phyloP scores from a whole-genome alignment of 2,329 filamentous ascomycete species.

The Colletotrichum theobromicola region DNA sequence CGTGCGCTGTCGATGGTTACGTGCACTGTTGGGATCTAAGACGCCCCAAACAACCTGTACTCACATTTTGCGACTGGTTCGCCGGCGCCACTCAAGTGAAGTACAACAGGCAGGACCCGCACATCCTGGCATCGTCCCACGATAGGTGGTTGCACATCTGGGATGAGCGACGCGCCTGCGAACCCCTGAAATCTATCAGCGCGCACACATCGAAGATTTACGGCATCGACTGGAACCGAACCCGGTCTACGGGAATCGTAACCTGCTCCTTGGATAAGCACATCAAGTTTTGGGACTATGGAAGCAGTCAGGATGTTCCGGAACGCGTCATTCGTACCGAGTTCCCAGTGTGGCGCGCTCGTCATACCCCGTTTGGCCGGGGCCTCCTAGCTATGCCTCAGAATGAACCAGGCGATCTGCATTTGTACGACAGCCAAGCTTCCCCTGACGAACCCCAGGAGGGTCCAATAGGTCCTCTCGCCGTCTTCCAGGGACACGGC shows the following conservation, averaged over 20 bases:
- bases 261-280: conserved; percentile 92
- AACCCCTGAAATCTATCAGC: conserved; percentile 81
- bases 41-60: conserved; percentile 71
- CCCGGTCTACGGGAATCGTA: conserved; percentile 71
- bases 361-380: conserved; percentile 88
- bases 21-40: conserved; percentile 93
- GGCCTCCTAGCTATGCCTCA: conserved; percentile 92
- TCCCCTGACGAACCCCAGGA: conserved; percentile 50
- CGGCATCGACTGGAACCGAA: conserved; percentile 92
- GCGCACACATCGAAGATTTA: conserved; percentile 95
- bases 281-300: conserved; percentile 92
- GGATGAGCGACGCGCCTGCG: conserved; percentile 82
- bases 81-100: conserved; percentile 95
- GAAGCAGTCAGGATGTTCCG: conserved; percentile 63
- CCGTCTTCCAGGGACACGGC: conserved; percentile 66
- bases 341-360: conserved; percentile 89
- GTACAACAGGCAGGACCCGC: conserved; percentile 86
- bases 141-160: conserved; percentile 88
- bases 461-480: conserved; percentile 52
- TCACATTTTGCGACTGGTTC: conserved; percentile 91
- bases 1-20: conserved; percentile 91
- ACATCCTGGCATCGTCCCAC: conserved; percentile 89
- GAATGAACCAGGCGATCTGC: conserved; percentile 82
- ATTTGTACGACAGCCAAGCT: conserved; percentile 77
- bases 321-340: conserved; percentile 81